Percentiles rank a stretch among this genome's conserved stretches.
Evolutionary conservation across 2,329 filamentous ascomycete species (phyloP).

Genomic region (Apiospora hydei): DNA sequence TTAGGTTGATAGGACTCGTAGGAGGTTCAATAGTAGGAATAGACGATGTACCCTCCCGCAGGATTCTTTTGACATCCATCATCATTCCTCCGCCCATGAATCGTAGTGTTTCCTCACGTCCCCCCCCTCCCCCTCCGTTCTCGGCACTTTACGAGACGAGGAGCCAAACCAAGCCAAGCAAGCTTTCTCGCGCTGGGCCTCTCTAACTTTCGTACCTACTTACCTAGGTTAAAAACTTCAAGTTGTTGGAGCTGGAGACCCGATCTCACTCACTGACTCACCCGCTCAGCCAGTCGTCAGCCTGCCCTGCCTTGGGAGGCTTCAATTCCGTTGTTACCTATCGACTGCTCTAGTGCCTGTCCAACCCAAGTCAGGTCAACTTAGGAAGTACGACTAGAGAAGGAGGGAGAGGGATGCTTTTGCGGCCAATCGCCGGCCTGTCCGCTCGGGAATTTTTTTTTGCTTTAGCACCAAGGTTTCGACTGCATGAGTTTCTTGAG

Average conservation of each 20-base stretch:
- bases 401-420: background rate
- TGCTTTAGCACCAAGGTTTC: conserved; percentile 15
- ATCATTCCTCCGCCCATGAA: conserved; percentile 17
- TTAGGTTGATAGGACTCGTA: background rate
- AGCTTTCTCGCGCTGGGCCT: conserved; percentile 2
- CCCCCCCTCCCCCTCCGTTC: background rate
- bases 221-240: background rate
- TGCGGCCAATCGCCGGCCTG: background rate
- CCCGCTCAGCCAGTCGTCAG: background rate
- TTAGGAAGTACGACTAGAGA: background rate
- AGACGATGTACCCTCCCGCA: conserved; percentile 9
- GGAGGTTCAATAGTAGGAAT: background rate
- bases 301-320: background rate
- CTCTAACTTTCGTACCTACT: conserved; percentile 17
- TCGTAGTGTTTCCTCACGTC: conserved; percentile 3
- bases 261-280: background rate
- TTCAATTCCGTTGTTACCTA: background rate
- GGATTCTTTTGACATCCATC: conserved; percentile 18
- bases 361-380: background rate
- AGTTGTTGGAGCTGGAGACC: conserved; percentile 7
- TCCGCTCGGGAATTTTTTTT: background rate
- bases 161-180: background rate
- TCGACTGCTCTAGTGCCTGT: background rate
- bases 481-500: conserved; percentile 16
- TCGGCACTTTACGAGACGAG: conserved; percentile 3